These are phyloP conservation scores for Plasmodium sp. DNA, from an alignment of 169 alveolate genomes.

Conservation along the genomic window DNA sequence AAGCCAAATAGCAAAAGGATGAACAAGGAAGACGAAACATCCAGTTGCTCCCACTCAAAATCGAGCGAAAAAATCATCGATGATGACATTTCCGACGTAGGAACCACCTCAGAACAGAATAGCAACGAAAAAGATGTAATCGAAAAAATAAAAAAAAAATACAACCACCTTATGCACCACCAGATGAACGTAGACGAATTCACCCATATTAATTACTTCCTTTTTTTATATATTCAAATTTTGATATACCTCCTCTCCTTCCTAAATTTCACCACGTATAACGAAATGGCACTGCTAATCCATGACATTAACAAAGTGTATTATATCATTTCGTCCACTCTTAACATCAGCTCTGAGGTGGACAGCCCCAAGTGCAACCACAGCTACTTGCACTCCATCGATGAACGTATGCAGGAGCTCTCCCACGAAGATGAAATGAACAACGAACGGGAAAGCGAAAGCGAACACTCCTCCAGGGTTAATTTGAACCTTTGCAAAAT, in stretches of 20 bases:
- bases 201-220: constrained; percentile 52
- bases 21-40: neutral
- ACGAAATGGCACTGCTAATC: constrained; percentile 59
- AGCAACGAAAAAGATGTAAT: neutral
- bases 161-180: constrained; percentile 26
- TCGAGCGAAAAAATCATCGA: neutral
- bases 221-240: constrained; percentile 63
- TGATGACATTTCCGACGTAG: constrained; percentile 12
- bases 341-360: neutral
- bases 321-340: constrained; percentile 45
- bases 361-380: constrained; percentile 5
- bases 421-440: constrained; percentile 35
- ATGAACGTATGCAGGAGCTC: constrained; percentile 17
- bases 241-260: constrained; percentile 34
- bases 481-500: constrained; percentile 30
- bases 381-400: neutral
- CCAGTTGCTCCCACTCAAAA: neutral
- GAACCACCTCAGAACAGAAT: constrained; percentile 20
- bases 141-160: constrained; percentile 37
- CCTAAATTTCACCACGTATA: constrained; percentile 47
- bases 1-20: neutral
- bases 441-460: constrained; percentile 17
- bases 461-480: neutral
- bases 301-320: constrained; percentile 57
- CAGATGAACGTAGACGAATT: constrained; percentile 43